These are phyloP conservation scores for Coemansia asiatica DNA, from an alignment of 192 early-diverging fungal species.

Conservation along the genomic window DNA sequence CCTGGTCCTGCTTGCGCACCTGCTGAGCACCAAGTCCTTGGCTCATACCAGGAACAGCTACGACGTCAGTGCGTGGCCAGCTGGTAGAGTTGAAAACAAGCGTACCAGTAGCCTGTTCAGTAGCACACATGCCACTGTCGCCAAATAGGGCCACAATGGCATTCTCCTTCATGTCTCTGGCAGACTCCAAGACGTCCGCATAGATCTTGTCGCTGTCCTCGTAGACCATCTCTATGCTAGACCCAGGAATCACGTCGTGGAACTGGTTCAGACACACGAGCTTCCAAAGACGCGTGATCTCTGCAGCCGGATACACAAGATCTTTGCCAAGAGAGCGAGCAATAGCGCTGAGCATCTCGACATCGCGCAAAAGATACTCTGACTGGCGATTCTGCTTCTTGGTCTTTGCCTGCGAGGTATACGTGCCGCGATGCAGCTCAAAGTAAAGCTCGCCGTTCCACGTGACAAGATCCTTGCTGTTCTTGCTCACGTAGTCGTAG, in stretches of 20 bases:
- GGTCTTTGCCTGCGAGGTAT: constrained; percentile 85
- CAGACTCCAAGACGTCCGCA: constrained; percentile 39
- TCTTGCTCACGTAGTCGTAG: constrained; percentile 76
- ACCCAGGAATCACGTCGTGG: constrained; percentile 95
- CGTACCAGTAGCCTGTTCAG: constrained; percentile 28
- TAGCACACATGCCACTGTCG: constrained; percentile 7
- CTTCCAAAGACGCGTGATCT: constrained; percentile 87
- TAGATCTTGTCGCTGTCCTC: constrained; percentile 70
- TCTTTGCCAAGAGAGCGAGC: constrained; percentile 16
- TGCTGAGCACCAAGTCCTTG: constrained; percentile 15
- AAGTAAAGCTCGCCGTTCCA: constrained; percentile 99
- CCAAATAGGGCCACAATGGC: constrained; percentile 49
- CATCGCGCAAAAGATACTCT: constrained; percentile 80
- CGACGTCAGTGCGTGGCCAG: constrained; percentile 71
- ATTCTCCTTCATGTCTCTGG: constrained; percentile 46
- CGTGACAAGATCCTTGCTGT: constrained; percentile 65
- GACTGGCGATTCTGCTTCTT: constrained; percentile 85
- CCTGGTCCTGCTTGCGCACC: constrained; percentile 30
- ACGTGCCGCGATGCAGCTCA: constrained; percentile 97
- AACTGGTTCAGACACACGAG: constrained; percentile 91
- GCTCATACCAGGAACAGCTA: constrained; percentile 58
- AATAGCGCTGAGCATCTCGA: constrained; percentile 74
- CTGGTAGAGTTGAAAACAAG: constrained; percentile 65
- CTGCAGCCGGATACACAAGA: constrained; percentile 70
- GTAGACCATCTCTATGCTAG: constrained; percentile 88